phyloP scores from a whole-genome alignment of 2,329 filamentous ascomycete genomes.

The Claviceps maximensis region DNA sequence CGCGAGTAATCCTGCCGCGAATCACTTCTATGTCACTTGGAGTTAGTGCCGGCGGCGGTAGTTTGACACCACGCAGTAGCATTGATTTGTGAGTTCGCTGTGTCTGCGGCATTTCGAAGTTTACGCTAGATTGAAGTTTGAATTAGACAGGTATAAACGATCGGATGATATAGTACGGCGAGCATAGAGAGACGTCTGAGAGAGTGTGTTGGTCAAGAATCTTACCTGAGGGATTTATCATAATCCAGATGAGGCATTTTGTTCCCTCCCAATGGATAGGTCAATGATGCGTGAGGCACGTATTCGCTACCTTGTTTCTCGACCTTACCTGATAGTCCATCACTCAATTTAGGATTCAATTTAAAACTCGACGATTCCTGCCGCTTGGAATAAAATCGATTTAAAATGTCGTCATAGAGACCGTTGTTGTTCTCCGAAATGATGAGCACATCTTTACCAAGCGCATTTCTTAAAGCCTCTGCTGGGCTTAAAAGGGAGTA shows the following conservation, averaged over 20 bases:
- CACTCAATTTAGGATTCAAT: slow-evolving; percentile 61
- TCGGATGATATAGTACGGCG: neutral
- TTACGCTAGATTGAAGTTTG: slow-evolving; percentile 42
- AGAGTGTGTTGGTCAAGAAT: too few species aligned
- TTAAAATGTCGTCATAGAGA: slow-evolving; percentile 73
- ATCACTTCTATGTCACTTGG: slow-evolving; percentile 63
- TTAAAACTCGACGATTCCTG: slow-evolving; percentile 53
- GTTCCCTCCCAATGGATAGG: slow-evolving; percentile 60
- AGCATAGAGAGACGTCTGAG: too few species aligned
- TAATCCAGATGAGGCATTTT: slow-evolving; percentile 68
- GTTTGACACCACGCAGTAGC: slow-evolving; percentile 71
- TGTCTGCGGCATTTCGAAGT: slow-evolving; percentile 69
- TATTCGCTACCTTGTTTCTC: slow-evolving; percentile 66
- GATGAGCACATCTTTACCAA: slow-evolving; percentile 70
- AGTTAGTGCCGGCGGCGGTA: slow-evolving; percentile 59
- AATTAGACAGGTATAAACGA: neutral
- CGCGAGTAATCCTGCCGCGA: slow-evolving; percentile 41
- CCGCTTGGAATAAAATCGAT: slow-evolving; percentile 86
- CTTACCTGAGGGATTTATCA: slow-evolving; percentile 73
- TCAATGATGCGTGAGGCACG: slow-evolving; percentile 69
- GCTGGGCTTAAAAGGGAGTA: slow-evolving; percentile 68
- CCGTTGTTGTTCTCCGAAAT: slow-evolving; percentile 67
- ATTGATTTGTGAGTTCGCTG: slow-evolving; percentile 79
- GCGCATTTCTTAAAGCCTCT: slow-evolving; percentile 64
- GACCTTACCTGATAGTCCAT: slow-evolving; percentile 67